Percentiles rank a stretch among this genome's conserved stretches.
Conservation (phyloP, 2,329 filamentous ascomycete species). For the Diaporthe vexans region DNA sequence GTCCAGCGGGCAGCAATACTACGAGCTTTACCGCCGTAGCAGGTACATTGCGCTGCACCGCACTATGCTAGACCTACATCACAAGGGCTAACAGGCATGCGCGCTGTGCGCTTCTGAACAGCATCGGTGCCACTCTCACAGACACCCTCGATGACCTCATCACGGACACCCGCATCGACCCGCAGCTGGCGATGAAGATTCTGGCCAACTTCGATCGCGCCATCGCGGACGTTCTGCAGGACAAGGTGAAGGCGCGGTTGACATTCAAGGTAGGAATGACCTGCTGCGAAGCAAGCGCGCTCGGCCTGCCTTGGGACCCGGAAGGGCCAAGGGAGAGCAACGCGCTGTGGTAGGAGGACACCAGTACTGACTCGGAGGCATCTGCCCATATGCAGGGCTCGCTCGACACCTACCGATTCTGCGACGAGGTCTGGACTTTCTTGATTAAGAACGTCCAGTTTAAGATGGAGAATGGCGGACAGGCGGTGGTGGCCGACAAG, state of each 20-base stretch:
- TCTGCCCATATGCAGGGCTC: constrained; percentile 76
- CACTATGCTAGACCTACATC: constrained; percentile 44
- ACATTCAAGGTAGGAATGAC: constrained; percentile 85
- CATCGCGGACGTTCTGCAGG: constrained; percentile 90
- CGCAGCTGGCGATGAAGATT: constrained; percentile 98
- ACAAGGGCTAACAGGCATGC: constrained; percentile 40
- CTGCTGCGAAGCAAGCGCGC: neutral
- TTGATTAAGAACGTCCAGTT: constrained; percentile 99
- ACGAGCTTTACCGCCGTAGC: constrained; percentile 98
- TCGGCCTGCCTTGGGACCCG: neutral
- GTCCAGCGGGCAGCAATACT: constrained; percentile 72
- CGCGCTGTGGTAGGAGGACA: neutral
- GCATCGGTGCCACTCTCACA: constrained; percentile 92
- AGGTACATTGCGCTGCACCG: constrained; percentile 74
- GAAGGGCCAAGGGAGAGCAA: neutral
- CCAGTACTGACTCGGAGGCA: constrained; percentile 34
- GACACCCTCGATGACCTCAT: constrained; percentile 98
- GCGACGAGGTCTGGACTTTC: constrained; percentile 99
- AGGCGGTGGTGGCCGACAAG: constrained; percentile 84
- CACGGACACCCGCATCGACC: constrained; percentile 93
- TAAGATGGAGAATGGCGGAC: constrained; percentile 88
- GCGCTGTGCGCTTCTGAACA: constrained; percentile 54
- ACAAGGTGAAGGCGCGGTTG: constrained; percentile 91
- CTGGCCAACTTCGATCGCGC: constrained; percentile 94
- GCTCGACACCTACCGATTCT: constrained; percentile 98